Conservation (phyloP, 495 filamentous ascomycete genomes). For the Poronia punctata region DNA sequence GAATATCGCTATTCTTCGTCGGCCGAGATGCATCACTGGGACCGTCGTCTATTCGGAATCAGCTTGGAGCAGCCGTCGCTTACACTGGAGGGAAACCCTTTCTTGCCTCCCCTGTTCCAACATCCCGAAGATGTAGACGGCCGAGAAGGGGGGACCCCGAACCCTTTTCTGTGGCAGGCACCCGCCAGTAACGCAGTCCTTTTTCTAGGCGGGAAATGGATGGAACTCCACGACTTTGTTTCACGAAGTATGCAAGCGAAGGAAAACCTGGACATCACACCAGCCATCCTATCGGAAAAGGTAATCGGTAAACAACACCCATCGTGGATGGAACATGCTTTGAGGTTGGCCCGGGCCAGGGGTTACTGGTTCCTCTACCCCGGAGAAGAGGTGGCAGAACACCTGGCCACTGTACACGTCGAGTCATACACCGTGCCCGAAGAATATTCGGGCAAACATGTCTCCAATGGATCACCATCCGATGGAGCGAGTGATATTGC, state of each 20-base stretch:
- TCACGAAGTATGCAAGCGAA: constrained; percentile 46
- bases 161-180: constrained; percentile 73
- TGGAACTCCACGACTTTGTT: constrained; percentile 69
- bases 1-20: constrained; percentile 64
- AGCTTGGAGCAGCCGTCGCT: constrained; percentile 65
- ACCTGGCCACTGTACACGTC: constrained; percentile 61
- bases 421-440: constrained; percentile 67
- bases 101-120: constrained; percentile 43
- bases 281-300: constrained; percentile 36
- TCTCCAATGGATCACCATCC: constrained; percentile 4
- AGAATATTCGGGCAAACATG: constrained; percentile 42
- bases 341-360: constrained; percentile 61
- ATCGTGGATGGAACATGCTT: constrained; percentile 68
- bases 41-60: constrained; percentile 58
- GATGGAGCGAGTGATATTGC: constrained; percentile 22
- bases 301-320: constrained; percentile 56
- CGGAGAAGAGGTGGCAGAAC: constrained; percentile 38
- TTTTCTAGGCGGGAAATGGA: constrained; percentile 78
- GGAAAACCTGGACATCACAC: constrained; percentile 20
- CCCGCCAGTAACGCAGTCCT: constrained; percentile 73
- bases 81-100: constrained; percentile 48
- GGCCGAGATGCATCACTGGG: constrained; percentile 33
- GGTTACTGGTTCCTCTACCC: constrained; percentile 76
- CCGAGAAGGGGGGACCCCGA: constrained; percentile 20
- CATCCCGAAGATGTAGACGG: constrained; percentile 15